Percentiles rank a stretch among this genome's conserved stretches.
phyloP scores from a whole-genome alignment of 306 rosid genomes.

The Glycine tomentella region DNA sequence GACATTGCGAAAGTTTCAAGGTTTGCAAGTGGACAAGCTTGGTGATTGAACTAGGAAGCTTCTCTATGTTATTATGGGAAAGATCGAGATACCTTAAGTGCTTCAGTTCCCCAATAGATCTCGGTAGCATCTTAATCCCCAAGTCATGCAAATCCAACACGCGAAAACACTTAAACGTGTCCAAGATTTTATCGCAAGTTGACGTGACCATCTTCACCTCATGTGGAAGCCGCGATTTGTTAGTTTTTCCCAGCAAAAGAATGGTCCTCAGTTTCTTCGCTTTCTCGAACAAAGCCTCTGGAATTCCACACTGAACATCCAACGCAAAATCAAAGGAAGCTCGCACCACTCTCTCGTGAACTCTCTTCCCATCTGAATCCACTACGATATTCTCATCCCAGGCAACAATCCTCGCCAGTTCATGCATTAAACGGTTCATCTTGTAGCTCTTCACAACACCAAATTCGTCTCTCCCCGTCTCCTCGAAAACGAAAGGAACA shows the following conservation, averaged over 20 bases:
- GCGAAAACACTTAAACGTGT: background rate
- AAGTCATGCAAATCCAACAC: constrained; percentile 38
- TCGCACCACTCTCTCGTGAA: background rate
- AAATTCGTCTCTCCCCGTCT: background rate
- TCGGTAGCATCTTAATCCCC: background rate
- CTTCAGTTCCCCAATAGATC: background rate
- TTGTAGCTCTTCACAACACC: constrained; percentile 4
- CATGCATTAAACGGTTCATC: constrained; percentile 17
- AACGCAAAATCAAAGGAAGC: constrained; percentile 17
- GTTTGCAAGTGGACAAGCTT: too few relatives aligned
- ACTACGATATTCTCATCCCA: background rate
- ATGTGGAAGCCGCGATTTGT: background rate
- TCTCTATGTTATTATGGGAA: background rate
- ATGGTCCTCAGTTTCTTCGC: constrained; percentile 9
- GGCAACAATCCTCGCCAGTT: background rate
- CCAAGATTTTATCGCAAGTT: background rate
- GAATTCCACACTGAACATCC: background rate
- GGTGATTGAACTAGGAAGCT: too few relatives aligned
- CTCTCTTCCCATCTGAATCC: background rate
- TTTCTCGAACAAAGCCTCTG: background rate
- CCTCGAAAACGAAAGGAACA: background rate
- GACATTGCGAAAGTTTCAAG: too few relatives aligned
- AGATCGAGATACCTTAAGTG: constrained; percentile 16
- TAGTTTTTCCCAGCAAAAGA: background rate
- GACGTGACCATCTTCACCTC: background rate